Conservation (phyloP, 495 filamentous ascomycete species). For the Penicillium subrubescens region DNA sequence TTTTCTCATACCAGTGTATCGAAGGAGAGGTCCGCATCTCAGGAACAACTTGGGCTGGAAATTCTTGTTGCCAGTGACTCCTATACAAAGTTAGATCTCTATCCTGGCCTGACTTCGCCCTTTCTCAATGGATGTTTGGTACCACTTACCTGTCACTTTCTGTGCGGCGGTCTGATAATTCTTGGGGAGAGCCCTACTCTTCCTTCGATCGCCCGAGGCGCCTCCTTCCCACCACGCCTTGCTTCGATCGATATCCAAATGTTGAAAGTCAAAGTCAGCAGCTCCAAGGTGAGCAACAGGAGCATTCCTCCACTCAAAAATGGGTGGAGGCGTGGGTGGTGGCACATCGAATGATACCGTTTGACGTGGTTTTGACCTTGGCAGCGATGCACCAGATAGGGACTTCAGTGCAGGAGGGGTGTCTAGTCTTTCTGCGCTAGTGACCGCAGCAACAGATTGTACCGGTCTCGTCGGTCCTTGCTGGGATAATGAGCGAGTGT, state of each 20-base stretch:
- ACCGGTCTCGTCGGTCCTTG: constrained; percentile 9
- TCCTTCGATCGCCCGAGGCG: constrained; percentile 35
- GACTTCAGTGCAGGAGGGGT: constrained; percentile 20
- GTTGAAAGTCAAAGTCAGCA: constrained; percentile 48
- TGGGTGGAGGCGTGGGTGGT: constrained; percentile 49
- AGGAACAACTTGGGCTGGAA: constrained; percentile 85
- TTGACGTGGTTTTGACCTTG: constrained; percentile 39
- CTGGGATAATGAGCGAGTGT: constrained; percentile 23
- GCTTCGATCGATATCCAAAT: constrained; percentile 40
- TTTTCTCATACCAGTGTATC: constrained; percentile 77
- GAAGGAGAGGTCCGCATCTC: constrained; percentile 84
- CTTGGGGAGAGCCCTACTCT: constrained; percentile 45
- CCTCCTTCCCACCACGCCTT: constrained; percentile 53
- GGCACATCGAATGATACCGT: constrained; percentile 52
- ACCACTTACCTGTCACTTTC: constrained; percentile 37
- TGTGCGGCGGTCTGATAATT: constrained; percentile 43
- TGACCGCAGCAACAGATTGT: constrained; percentile 5
- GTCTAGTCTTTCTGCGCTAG: constrained; percentile 20
- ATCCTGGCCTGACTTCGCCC: background rate
- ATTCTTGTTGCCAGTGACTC: constrained; percentile 49
- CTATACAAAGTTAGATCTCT: constrained; percentile 24
- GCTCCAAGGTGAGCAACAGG: constrained; percentile 35
- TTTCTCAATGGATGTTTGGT: background rate
- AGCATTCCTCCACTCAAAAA: constrained; percentile 49
- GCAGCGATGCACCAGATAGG: constrained; percentile 26